Percentiles rank a stretch among this genome's conserved stretches.
phyloP scores from a whole-genome alignment of 495 filamentous ascomycete species.

The Venustampulla echinocandica region DNA sequence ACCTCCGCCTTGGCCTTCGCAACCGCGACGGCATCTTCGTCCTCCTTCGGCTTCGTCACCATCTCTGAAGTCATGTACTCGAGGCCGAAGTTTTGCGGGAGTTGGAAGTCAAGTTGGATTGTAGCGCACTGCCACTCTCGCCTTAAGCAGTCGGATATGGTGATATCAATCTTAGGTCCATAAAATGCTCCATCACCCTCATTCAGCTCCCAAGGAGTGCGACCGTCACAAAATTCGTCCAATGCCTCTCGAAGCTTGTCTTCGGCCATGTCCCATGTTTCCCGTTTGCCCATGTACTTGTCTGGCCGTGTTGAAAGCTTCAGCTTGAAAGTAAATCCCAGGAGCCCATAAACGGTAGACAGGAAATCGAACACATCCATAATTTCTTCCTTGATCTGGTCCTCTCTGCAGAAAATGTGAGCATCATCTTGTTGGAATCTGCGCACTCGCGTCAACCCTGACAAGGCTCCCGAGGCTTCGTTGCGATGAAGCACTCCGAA shows the following conservation, averaged over 20 bases:
- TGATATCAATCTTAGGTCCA: conserved; percentile 88
- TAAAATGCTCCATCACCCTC: conserved; percentile 96
- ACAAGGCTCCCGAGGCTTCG: conserved; percentile 85
- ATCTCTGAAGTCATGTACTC: conserved; percentile 69
- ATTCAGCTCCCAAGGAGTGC: conserved; percentile 77
- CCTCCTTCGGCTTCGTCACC: conserved; percentile 31
- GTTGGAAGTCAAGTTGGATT: conserved; percentile 95
- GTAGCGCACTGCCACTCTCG: conserved; percentile 88
- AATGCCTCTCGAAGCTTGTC: conserved; percentile 66
- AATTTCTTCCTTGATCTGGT: conserved; percentile 75
- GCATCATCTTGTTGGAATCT: conserved; percentile 93
- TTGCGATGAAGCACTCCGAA: conserved; percentile 94
- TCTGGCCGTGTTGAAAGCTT: conserved; percentile 94
- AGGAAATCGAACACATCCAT: conserved; percentile 84
- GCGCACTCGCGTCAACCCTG: conserved; percentile 82
- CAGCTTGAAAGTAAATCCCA: conserved; percentile 93
- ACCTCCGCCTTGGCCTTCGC: conserved; percentile 22
- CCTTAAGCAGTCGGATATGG: conserved; percentile 68
- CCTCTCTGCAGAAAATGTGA: conserved; percentile 83
- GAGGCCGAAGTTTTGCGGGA: conserved; percentile 74
- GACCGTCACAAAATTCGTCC: conserved; percentile 59
- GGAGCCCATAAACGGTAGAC: conserved; percentile 70
- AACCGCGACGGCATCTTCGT: conserved; percentile 30
- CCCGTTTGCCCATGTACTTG: conserved; percentile 77
- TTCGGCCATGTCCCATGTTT: conserved; percentile 85